phyloP scores from a whole-genome alignment of 768 basidiomycete species.

The Pleurotus platypus region DNA sequence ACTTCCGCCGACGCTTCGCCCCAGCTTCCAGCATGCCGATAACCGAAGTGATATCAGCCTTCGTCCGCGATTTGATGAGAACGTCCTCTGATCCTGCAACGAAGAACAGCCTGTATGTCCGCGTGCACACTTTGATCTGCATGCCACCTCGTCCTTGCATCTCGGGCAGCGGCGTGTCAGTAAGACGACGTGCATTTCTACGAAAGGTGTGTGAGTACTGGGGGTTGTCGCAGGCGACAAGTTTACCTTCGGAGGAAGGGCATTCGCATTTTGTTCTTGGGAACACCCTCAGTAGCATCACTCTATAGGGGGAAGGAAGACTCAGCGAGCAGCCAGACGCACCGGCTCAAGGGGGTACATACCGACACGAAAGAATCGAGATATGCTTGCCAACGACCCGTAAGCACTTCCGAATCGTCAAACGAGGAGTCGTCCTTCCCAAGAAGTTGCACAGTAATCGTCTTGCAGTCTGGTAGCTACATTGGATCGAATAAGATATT shows the following conservation, averaged over 20 bases:
- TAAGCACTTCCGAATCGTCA: constrained; percentile 74
- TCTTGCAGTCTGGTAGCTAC: constrained; percentile 64
- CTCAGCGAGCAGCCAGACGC: neutral
- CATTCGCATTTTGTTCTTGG: constrained; percentile 38
- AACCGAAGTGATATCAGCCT: constrained; percentile 35
- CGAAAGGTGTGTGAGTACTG: neutral
- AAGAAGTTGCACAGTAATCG: constrained; percentile 69
- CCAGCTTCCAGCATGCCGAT: constrained; percentile 25
- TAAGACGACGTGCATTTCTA: constrained; percentile 36
- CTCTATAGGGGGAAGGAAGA: constrained; percentile 32
- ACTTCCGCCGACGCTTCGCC: constrained; percentile 30
- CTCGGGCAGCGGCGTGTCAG: constrained; percentile 36
- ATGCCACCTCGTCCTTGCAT: constrained; percentile 55
- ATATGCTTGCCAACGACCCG: constrained; percentile 77
- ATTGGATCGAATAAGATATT: neutral
- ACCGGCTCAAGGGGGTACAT: constrained; percentile 12
- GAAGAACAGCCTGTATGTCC: constrained; percentile 80
- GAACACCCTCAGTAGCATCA: constrained; percentile 53
- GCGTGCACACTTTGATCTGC: constrained; percentile 82
- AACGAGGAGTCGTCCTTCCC: constrained; percentile 76
- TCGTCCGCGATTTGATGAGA: constrained; percentile 42
- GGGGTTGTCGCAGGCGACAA: neutral
- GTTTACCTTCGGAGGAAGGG: constrained; percentile 69
- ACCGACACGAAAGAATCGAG: constrained; percentile 75
- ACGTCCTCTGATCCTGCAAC: constrained; percentile 67